Percentiles rank a stretch among this genome's conserved stretches.
phyloP scores from a whole-genome alignment of 2,329 filamentous ascomycete species.

The Arthroderma uncinatum region DNA sequence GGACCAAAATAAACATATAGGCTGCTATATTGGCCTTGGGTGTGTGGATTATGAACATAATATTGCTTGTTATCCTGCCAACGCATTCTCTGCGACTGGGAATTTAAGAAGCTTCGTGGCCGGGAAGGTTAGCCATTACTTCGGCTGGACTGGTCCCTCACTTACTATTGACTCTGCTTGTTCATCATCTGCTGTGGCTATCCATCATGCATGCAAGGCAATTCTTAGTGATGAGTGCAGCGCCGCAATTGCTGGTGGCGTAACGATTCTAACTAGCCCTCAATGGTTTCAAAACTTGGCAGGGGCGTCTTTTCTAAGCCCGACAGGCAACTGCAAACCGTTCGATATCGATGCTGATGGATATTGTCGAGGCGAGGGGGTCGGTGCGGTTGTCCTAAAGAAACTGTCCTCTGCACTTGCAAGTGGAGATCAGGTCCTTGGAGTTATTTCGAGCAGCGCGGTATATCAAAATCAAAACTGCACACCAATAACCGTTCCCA shows the following conservation, averaged over 20 bases:
- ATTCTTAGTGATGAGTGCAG: constrained; percentile 15
- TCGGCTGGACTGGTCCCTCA: constrained; percentile 21
- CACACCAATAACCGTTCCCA: constrained; percentile 7
- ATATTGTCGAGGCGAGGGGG: constrained; percentile 37
- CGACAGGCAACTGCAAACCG: constrained; percentile 15
- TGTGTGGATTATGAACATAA: constrained; percentile 8
- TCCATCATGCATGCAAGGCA: constrained; percentile 23
- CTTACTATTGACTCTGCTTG: constrained; percentile 24
- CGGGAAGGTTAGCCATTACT: constrained; percentile 23
- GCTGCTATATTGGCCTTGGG: constrained; percentile 14
- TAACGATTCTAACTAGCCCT: constrained; percentile 5
- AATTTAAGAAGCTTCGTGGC: constrained; percentile 17
- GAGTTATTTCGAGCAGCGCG: constrained; percentile 31
- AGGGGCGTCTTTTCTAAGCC: constrained; percentile 17
- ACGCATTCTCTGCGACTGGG: constrained; percentile 17
- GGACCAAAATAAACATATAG: constrained; percentile 14
- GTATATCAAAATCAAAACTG: constrained; percentile 34
- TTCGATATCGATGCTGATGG: constrained; percentile 33
- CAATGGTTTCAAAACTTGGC: constrained; percentile 14
- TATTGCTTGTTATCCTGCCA: constrained; percentile 7
- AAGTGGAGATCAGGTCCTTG: constrained; percentile 33
- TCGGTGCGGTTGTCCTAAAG: constrained; percentile 32
- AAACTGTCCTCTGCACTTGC: constrained; percentile 29
- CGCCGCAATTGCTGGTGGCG: constrained; percentile 14
- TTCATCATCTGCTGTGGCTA: constrained; percentile 19